Conservation (phyloP, 495 filamentous ascomycete species). For the Aspergillus diversus region DNA sequence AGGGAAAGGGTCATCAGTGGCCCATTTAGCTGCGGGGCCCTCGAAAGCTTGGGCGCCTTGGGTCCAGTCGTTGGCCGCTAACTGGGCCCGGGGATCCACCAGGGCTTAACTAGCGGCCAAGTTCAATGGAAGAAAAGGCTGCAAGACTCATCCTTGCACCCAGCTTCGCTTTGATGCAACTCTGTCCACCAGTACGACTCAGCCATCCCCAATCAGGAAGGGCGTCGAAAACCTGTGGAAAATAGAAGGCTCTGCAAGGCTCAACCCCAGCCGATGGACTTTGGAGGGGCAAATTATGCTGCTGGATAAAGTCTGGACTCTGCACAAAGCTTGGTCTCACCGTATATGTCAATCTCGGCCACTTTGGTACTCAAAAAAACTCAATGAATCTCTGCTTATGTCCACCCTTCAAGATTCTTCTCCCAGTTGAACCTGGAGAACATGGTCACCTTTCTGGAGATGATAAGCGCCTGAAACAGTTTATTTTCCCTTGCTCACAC, state of each 20-base stretch:
- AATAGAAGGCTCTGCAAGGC: background rate
- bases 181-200: background rate
- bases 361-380: too few species aligned
- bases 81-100: background rate
- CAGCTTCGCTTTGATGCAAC: background rate
- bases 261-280: too few species aligned
- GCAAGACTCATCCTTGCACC: constrained; percentile 3
- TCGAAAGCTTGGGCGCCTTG: constrained; percentile 20
- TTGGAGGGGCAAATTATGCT: too few species aligned
- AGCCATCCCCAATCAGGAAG: constrained; percentile 3
- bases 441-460: too few species aligned
- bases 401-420: too few species aligned
- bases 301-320: too few species aligned
- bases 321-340: too few species aligned
- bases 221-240: background rate
- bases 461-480: too few species aligned
- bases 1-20: background rate
- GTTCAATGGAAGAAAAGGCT: background rate
- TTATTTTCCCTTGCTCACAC: too few species aligned
- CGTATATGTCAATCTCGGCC: too few species aligned
- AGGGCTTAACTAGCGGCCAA: background rate
- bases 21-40: constrained; percentile 7
- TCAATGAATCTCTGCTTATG: too few species aligned
- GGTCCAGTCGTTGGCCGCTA: background rate
- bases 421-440: too few species aligned